Evolutionary conservation across 2,329 filamentous ascomycete genomes (phyloP).

Genomic region (Epichloe hybrida): DNA sequence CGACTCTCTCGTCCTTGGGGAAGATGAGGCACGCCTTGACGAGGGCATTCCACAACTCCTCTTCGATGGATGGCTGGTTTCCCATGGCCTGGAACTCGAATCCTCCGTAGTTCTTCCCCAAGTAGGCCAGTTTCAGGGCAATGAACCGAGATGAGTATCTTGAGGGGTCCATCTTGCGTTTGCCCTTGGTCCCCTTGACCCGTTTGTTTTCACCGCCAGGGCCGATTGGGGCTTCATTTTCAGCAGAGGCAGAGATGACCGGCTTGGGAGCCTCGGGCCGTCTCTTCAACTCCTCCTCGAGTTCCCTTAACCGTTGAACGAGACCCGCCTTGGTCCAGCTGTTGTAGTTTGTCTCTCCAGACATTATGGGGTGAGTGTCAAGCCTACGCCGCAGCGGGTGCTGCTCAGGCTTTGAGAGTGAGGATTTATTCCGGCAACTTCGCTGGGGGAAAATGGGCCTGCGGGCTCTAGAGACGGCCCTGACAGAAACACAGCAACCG

Average conservation of each 20-base stretch:
- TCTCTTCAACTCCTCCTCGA: constrained; percentile 52
- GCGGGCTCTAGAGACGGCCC: constrained; percentile 8
- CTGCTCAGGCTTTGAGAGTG: constrained; percentile 1
- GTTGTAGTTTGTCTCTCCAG: constrained; percentile 36
- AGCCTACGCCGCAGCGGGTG: background rate
- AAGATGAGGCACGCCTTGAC: constrained; percentile 72
- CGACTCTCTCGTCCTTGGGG: constrained; percentile 44
- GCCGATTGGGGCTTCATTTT: background rate
- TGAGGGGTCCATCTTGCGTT: constrained; percentile 56
- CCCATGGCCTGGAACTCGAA: constrained; percentile 75
- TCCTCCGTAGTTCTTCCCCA: constrained; percentile 83
- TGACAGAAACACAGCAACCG: constrained; percentile 15
- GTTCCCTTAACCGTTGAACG: constrained; percentile 49
- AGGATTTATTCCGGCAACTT: constrained; percentile 5
- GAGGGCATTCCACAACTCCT: constrained; percentile 85
- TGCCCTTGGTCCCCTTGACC: constrained; percentile 27
- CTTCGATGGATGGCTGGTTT: constrained; percentile 70
- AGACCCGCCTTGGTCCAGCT: constrained; percentile 57
- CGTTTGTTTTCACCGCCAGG: background rate
- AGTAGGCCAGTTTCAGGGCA: constrained; percentile 85
- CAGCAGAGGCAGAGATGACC: constrained; percentile 17
- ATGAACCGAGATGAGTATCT: constrained; percentile 75
- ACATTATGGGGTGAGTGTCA: constrained; percentile 13
- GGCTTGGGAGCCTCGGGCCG: constrained; percentile 17
- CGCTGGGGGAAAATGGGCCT: background rate